These are phyloP conservation scores for Apiospora sp. DNA, from an alignment of 2,329 filamentous ascomycete species.

Conservation along the genomic window DNA sequence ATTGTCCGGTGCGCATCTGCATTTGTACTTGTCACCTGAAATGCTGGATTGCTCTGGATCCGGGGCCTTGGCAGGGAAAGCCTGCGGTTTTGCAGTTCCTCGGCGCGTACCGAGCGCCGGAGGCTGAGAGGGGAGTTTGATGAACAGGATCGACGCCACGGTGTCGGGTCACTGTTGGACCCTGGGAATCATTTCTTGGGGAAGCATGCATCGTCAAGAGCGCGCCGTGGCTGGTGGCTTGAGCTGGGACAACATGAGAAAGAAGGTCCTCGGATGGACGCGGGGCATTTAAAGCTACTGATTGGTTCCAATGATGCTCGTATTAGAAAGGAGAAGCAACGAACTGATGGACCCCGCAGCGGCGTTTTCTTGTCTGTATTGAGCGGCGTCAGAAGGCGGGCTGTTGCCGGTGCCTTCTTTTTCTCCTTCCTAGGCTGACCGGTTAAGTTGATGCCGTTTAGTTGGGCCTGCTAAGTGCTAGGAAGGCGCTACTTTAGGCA, in stretches of 20 bases:
- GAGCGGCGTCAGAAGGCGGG: neutral
- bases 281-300: neutral
- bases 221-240: conserved; percentile 8
- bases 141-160: neutral
- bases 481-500: neutral
- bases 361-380: neutral
- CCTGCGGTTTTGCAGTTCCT: neutral
- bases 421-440: neutral
- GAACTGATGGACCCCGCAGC: neutral
- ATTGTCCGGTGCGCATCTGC: neutral
- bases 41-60: neutral
- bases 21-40: neutral
- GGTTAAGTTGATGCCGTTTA: neutral
- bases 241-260: neutral
- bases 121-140: neutral
- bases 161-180: conserved; percentile 2
- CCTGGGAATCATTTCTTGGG: neutral
- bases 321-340: neutral
- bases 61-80: neutral
- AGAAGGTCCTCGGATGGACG: neutral
- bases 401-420: neutral
- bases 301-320: neutral
- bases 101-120: neutral
- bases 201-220: neutral
- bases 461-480: conserved; percentile 7